These are phyloP conservation scores for Schrenkiella parvula DNA, from an alignment of 345 rosid genomes.

Conservation along the genomic window DNA sequence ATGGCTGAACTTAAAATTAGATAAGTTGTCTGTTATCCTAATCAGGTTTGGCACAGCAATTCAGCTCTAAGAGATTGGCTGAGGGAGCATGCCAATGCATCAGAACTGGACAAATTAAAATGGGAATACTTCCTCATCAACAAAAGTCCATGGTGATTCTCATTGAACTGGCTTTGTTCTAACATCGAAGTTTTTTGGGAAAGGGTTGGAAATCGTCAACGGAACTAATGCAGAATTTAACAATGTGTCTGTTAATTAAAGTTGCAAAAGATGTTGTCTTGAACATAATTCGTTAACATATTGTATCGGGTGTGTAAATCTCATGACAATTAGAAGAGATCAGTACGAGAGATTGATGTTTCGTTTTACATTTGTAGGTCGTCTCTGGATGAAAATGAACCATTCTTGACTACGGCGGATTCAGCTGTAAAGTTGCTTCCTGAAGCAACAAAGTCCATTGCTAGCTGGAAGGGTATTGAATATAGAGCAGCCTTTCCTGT, in stretches of 20 bases:
- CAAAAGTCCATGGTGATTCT: conserved; percentile 81
- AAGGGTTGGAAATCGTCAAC: background rate
- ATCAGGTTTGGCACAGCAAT: conserved; percentile 85
- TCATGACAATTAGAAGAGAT: conserved; percentile 3
- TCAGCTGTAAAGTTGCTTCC: conserved; percentile 75
- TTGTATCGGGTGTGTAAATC: background rate
- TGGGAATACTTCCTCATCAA: conserved; percentile 78
- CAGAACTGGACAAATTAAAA: conserved; percentile 64
- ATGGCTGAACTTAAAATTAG: conserved; percentile 7
- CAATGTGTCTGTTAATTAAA: background rate
- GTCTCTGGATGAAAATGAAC: conserved; percentile 79
- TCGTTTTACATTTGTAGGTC: conserved; percentile 54
- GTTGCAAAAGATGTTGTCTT: background rate
- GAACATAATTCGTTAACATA: background rate
- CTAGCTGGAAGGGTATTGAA: conserved; percentile 92
- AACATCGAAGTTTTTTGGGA: background rate
- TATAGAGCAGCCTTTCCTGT: conserved; percentile 78
- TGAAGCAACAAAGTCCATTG: conserved; percentile 53
- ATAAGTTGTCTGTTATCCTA: background rate
- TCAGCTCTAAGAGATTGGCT: conserved; percentile 79
- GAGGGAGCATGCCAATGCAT: conserved; percentile 58
- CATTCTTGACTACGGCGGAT: conserved; percentile 85
- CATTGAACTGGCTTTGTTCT: conserved; percentile 1
- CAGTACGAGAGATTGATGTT: conserved; percentile 4
- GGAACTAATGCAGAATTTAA: background rate